Conservation (phyloP, 2,329 filamentous ascomycete genomes). For the Didymosphaeria variabile region DNA sequence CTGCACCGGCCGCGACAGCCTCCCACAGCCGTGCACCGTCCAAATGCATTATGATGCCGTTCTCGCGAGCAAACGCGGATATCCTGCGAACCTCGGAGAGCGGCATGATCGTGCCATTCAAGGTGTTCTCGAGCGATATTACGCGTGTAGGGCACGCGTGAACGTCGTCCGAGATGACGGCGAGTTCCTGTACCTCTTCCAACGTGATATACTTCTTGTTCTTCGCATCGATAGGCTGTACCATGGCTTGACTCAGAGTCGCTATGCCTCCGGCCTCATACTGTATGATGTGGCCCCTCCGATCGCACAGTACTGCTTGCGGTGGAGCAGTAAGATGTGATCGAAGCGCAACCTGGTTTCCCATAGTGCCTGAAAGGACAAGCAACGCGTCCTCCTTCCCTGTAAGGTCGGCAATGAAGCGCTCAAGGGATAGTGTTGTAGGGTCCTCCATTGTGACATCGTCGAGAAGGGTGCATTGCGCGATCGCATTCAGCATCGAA, state of each 20-base stretch:
- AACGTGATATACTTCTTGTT: conserved; percentile 80
- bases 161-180: conserved; percentile 73
- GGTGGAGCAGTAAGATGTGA: conserved; percentile 82
- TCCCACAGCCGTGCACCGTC: conserved; percentile 87
- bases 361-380: conserved; percentile 92
- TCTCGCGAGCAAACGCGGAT: conserved; percentile 68
- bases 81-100: conserved; percentile 76
- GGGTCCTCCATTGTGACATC: conserved; percentile 85
- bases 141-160: conserved; percentile 82
- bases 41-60: conserved; percentile 75
- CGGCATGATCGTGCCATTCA: conserved; percentile 81
- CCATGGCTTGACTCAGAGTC: conserved; percentile 73
- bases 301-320: conserved; percentile 80
- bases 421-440: conserved; percentile 79
- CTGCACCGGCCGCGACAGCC: conserved; percentile 75
- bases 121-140: conserved; percentile 86
- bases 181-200: conserved; percentile 75
- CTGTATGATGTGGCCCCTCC: conserved; percentile 78
- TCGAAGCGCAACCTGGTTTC: conserved; percentile 85
- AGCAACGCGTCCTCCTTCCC: conserved; percentile 81
- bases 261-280: conserved; percentile 76
- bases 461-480: conserved; percentile 77
- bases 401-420: conserved; percentile 75
- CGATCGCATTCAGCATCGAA: conserved; percentile 83
- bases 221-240: conserved; percentile 71